A percentile compares a stretch with the other conserved stretches of the same genome.
These are phyloP conservation scores for Aureobasidium sp. DNA, from an alignment of 2,329 filamentous ascomycete species.

Conservation along the genomic window DNA sequence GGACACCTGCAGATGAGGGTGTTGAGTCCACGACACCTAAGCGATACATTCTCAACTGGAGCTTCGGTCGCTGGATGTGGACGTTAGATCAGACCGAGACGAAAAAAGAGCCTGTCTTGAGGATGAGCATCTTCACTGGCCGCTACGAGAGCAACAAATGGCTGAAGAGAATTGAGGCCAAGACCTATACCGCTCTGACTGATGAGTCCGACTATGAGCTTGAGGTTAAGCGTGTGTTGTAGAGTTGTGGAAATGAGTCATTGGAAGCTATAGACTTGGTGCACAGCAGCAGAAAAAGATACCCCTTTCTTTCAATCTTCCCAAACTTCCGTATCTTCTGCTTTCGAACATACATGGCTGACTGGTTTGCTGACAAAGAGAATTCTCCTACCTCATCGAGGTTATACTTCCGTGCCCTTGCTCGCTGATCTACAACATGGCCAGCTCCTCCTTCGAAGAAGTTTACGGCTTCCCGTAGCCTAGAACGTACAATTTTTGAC, in stretches of 20 bases:
- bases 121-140: slow-evolving; percentile 71
- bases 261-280: slow-evolving; percentile 1
- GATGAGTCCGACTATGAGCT: slow-evolving; percentile 40
- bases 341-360: background rate
- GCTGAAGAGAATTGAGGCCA: slow-evolving; percentile 61
- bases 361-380: background rate
- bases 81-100: slow-evolving; percentile 48
- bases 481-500: background rate
- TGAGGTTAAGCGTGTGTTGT: slow-evolving; percentile 39
- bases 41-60: slow-evolving; percentile 94
- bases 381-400: background rate
- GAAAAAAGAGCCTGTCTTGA: slow-evolving; percentile 39
- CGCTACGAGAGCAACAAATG: slow-evolving; percentile 68
- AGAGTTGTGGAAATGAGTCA: slow-evolving; percentile 5
- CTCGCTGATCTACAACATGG: background rate
- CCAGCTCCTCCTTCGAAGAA: background rate
- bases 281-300: background rate
- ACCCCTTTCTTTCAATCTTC: background rate
- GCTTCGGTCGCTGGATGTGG: slow-evolving; percentile 92
- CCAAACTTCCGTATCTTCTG: no score
- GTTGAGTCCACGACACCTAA: slow-evolving; percentile 32
- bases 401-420: no score
- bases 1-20: slow-evolving; percentile 18
- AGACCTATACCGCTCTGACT: slow-evolving; percentile 24
- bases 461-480: background rate